Evolutionary conservation across 805 yeast species (phyloP).

Genomic region (Hanseniaspora thailandica): DNA sequence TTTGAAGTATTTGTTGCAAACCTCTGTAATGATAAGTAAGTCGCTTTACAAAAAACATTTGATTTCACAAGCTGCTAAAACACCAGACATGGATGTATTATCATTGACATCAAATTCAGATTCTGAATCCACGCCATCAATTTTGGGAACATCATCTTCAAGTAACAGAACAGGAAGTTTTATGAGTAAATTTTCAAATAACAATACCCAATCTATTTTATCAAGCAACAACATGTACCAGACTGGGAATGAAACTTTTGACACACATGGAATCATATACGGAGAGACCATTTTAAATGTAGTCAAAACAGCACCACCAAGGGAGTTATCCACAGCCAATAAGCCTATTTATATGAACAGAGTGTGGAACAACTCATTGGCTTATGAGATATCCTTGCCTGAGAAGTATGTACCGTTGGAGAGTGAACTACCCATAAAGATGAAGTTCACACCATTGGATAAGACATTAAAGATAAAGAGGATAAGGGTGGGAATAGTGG

Average conservation of each 20-base stretch:
- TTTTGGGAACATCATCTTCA: not conserved
- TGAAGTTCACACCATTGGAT: conserved; percentile 54
- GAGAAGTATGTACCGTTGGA: conserved; percentile 57
- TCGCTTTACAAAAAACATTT: conserved; percentile 6
- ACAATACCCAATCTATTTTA: not conserved
- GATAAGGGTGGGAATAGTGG: conserved; percentile 53
- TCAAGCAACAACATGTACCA: not conserved
- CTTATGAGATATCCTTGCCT: conserved; percentile 62
- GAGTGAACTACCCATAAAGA: conserved; percentile 45
- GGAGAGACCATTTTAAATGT: conserved; percentile 29
- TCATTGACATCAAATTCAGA: conserved; percentile 2
- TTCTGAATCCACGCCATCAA: not conserved
- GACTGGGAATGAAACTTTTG: not conserved
- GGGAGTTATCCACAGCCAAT: conserved; percentile 35
- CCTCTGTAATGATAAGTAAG: conserved; percentile 16
- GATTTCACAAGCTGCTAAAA: not conserved
- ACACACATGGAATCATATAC: conserved; percentile 17
- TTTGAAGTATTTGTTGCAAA: conserved; percentile 20
- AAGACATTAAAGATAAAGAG: conserved; percentile 53
- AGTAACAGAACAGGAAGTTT: not conserved
- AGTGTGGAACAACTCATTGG: conserved; percentile 59
- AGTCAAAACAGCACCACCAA: conserved; percentile 34
- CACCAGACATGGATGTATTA: not conserved
- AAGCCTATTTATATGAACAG: conserved; percentile 69
- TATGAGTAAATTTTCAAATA: not conserved